Conservation (phyloP, 108 stramenopile species). For the Cyclostephanos invisitatus region DNA sequence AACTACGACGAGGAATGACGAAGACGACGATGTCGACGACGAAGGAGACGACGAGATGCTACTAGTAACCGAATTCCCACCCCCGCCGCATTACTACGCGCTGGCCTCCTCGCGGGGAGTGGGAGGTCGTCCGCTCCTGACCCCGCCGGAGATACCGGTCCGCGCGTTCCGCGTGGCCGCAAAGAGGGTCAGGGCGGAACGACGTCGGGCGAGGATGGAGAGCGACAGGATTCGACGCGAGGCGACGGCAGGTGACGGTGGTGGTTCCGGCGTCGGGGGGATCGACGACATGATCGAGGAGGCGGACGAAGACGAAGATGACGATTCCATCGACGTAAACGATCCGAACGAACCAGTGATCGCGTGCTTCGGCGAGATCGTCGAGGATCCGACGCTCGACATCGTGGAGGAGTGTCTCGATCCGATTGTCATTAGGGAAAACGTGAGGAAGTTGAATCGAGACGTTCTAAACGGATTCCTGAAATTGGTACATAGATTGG, state of each 20-base stretch:
- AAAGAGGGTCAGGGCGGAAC: constrained; percentile 43
- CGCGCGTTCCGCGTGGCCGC: constrained; percentile 78
- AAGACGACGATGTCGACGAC: constrained; percentile 3
- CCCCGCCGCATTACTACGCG: constrained; percentile 79
- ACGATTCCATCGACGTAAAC: constrained; percentile 62
- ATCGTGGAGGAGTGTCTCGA: constrained; percentile 67
- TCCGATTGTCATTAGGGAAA: constrained; percentile 67
- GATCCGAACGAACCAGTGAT: constrained; percentile 58
- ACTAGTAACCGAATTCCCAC: constrained; percentile 83
- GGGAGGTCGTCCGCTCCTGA: not conserved
- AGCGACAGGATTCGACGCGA: constrained; percentile 44
- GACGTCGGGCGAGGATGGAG: constrained; percentile 42
- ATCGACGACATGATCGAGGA: constrained; percentile 51
- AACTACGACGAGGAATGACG: not conserved
- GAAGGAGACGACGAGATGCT: constrained; percentile 11
- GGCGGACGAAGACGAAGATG: constrained; percentile 44
- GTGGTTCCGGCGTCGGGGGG: not conserved
- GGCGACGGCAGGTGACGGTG: constrained; percentile 36
- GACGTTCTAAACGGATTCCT: constrained; percentile 70
- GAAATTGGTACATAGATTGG: constrained; percentile 66
- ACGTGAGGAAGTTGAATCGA: constrained; percentile 76
- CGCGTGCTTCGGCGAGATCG: constrained; percentile 85
- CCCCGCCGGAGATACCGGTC: constrained; percentile 64
- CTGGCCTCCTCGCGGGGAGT: constrained; percentile 39
- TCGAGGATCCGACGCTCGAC: constrained; percentile 73